Percentiles rank a stretch among this genome's conserved stretches.
These are phyloP conservation scores for Sarocladiaceae sp. DNA, from an alignment of 2,329 filamentous ascomycete genomes.

Conservation along the genomic window DNA sequence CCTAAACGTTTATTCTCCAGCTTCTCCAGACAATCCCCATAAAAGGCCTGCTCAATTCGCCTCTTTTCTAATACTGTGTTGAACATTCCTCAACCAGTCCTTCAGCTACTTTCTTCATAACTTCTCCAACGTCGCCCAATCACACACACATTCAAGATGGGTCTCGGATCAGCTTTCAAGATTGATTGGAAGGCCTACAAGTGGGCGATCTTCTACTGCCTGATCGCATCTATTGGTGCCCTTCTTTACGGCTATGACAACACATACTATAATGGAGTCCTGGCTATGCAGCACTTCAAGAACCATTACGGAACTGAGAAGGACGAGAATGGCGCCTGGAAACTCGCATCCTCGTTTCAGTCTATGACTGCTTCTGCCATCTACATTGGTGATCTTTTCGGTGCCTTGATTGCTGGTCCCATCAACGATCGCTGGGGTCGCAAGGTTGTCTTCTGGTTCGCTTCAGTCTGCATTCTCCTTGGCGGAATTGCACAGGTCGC, in stretches of 20 bases:
- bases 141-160: too few relatives aligned
- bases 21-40: conserved; percentile 13
- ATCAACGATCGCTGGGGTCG: conserved; percentile 32
- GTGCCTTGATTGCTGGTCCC: conserved; percentile 28
- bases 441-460: conserved; percentile 28
- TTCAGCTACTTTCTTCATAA: not conserved
- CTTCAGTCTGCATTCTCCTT: conserved; percentile 26
- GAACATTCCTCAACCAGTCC: not conserved
- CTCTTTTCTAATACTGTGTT: not conserved
- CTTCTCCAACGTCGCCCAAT: not conserved
- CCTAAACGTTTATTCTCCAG: conserved; percentile 10
- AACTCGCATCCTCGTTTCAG: conserved; percentile 21
- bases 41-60: not conserved
- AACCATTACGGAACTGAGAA: conserved; percentile 19
- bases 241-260: conserved; percentile 18
- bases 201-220: conserved; percentile 26
- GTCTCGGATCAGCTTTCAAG: too few relatives aligned
- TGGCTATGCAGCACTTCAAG: conserved; percentile 23
- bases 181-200: conserved; percentile 13
- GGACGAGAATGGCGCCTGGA: conserved; percentile 16
- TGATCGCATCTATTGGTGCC: conserved; percentile 19
- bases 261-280: conserved; percentile 22
- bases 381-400: conserved; percentile 33
- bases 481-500: conserved; percentile 17
- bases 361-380: conserved; percentile 32